These are phyloP conservation scores for Strigomonas galati DNA, from an alignment of 208 protist species.

Conservation along the genomic window DNA sequence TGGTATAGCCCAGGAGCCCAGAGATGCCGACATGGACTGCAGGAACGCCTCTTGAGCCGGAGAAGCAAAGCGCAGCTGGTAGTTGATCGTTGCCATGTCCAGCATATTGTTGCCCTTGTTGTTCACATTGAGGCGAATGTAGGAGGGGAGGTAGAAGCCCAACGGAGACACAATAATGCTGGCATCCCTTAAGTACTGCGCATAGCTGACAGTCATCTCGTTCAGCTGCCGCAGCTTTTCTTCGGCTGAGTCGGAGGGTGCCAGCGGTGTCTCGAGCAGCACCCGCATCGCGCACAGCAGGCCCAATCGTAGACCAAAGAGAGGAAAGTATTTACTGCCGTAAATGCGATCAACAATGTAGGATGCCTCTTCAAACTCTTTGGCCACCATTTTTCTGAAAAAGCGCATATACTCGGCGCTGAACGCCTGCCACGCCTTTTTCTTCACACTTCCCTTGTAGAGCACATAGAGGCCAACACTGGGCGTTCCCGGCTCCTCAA, in stretches of 20 bases:
- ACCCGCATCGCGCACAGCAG: background rate
- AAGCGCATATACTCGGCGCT: conserved; percentile 13
- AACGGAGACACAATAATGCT: background rate
- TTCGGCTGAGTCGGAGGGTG: too few relatives aligned
- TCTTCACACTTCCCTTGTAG: conserved; percentile 20
- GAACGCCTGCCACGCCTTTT: conserved; percentile 19
- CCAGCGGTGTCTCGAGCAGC: conserved; percentile 3
- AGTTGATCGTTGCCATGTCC: background rate
- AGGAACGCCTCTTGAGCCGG: too few relatives aligned
- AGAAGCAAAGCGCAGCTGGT: too few relatives aligned
- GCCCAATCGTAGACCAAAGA: too few relatives aligned
- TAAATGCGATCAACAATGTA: too few relatives aligned
- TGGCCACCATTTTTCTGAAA: conserved; percentile 19
- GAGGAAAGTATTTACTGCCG: too few relatives aligned
- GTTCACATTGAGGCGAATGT: background rate
- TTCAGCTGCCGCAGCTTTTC: conserved; percentile 22
- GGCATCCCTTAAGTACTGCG: background rate
- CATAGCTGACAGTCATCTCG: conserved; percentile 15
- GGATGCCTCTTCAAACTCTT: conserved; percentile 10
- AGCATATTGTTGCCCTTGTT: background rate
- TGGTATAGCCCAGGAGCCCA: too few relatives aligned
- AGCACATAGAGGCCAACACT: conserved; percentile 29
- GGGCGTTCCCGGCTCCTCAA: conserved; percentile 12
- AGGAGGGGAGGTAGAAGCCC: background rate
- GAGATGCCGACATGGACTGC: too few relatives aligned